These are phyloP conservation scores for Schizonepeta tenuifolia DNA, from an alignment of 257 asterid species.

Conservation along the genomic window DNA sequence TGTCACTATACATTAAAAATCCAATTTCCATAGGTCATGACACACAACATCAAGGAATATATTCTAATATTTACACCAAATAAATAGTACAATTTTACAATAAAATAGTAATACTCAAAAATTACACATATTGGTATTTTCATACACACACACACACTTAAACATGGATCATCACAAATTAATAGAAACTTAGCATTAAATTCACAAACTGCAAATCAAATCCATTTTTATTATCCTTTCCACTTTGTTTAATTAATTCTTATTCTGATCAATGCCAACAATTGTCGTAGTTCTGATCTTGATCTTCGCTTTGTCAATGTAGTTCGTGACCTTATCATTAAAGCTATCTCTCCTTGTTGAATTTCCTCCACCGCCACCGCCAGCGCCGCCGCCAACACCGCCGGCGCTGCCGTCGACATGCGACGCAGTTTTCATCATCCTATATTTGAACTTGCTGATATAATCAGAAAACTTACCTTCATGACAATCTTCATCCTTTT, in stretches of 20 bases:
- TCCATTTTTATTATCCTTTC: not conserved
- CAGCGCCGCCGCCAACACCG: not conserved
- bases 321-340: conserved; percentile 47
- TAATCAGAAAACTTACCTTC: conserved; percentile 44
- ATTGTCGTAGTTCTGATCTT: conserved; percentile 44
- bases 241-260: not conserved
- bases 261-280: conserved; percentile 31
- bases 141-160: no score
- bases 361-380: not conserved
- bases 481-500: conserved; percentile 26
- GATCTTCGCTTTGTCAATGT: conserved; percentile 47
- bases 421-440: conserved; percentile 43
- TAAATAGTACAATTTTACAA: no score
- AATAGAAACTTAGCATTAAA: not conserved
- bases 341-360: conserved; percentile 51
- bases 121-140: no score
- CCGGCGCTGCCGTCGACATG: conserved; percentile 15
- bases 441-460: conserved; percentile 38
- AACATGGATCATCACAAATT: no score
- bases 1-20: no score
- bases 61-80: no score
- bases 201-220: not conserved
- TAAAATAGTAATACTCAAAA: no score
- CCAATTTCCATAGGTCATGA: no score
- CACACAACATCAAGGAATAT: no score